Base-by-base conservation (phyloP, 1,284 basidiomycete species). In the Cystobasidium sp. region DNA sequence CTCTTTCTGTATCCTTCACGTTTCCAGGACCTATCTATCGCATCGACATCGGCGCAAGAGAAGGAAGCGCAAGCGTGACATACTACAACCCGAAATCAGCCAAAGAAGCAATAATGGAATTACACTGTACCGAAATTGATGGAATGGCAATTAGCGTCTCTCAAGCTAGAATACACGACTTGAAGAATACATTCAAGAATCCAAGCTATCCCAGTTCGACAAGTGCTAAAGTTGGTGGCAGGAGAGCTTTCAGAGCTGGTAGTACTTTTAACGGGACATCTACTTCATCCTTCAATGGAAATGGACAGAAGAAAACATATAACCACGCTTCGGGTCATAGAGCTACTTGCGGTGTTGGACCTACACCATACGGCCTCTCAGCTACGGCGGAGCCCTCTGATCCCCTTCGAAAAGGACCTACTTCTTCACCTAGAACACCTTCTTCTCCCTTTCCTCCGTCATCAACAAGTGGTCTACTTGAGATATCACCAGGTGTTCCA, bases 151-250 rank as follows among this genome's bases (percentile, higher is more conserved):
- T 73, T 39, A 59, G 65, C 14, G 70, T 73, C 43, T 51, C 62
- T 14, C 43, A 22, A n/a, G 52, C 70, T 12, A 41, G 20, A 12
- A 47, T 52, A 18, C 52, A 73, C 53, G 70, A 73, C 66, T n/a
- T 12, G 10, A 73, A 73, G 44, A 53, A 73, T 49, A 52, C 47
- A 10, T 73, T 73, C 63, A 65, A 59, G 47, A 66, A 52, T 20
- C 41, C 70, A 4, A 9, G 5, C 43, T 56, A 64, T 31, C 49
- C 58, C 16, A 47, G 18, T 41, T 31, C 24, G 31, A 31, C 31
- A 5, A 31, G 1, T 31, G 31, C 2, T 31, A 31, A 31, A 2
- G 31, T 1, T 31, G 31, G 31, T 20, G 53, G 12, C 12, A 59
- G 4, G 18, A 10, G 56, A 18, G n/a, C 56, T 8, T 59, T 41